Evolutionary conservation across 129 eudicot species (phyloP), one percentile per base, ranked within the genome.

Genomic region (Saposhnikovia divaricata): DNA sequence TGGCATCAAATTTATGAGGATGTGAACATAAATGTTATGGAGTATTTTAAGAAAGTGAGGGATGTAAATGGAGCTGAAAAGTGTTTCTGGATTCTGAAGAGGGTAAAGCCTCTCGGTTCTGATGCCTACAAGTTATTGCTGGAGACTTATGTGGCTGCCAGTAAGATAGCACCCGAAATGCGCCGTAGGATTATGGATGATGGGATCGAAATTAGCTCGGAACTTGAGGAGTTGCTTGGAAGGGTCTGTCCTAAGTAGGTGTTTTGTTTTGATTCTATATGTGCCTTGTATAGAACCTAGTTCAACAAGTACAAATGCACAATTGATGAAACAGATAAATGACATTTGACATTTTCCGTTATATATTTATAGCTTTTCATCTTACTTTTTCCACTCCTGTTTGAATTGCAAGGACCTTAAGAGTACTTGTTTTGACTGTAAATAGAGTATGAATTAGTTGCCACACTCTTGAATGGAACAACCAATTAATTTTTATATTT

Each of bases 41-140:
- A 84, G 71, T 81, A 83, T 80, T 88, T 85, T n/a, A 78, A 76
- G 83, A 74, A 78, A 83, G 86, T 83, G 81, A 83, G 81, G 76
- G 96, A 93, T 82, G 84, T 82, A 0, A 87, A 81, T 37, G 79
- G 89, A 48, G 95, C 88, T 18, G 95, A 93, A 79, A 85, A 93
- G 76, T 83, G 89, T 38, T 85, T 61, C 84, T n/a, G 47, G 80
- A 80, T 85, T 61, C 76, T 91, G 59, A 89, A 89, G 90, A 85
- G 53, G 53, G 53, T 81, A 16, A 84, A 85, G 11, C 79, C 87
- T 73, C 88, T 91, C 48, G 86, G 90, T 81, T 81, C 80, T 61
- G 74, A 72, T 68, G 83, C 80, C 51, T 89, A 88, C 68, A 71
- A 77, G 38, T 84, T 80, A 11, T 84, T 93, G 84, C 85, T 93